Base-by-base conservation (phyloP, 345 rosid species). In the Erodium maritimum region DNA sequence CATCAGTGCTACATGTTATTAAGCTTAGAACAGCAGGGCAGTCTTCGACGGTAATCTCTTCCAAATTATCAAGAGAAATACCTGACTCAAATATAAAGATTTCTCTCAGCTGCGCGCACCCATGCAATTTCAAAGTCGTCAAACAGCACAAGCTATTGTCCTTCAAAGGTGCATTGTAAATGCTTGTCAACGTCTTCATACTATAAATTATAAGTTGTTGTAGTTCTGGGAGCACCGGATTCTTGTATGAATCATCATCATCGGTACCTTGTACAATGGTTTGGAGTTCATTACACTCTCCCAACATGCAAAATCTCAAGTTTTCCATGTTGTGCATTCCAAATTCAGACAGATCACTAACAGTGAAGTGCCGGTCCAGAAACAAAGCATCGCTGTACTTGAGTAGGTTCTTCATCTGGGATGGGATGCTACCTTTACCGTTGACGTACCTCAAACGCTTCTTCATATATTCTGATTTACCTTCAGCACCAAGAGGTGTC, bases 91-190 rank as follows among this genome's bases (percentile, higher is more conserved):
- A 58, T 1, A 65, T 5, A 25, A 60, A 70, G 37, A 70, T 45
- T n/a, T 16, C n/a, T 17, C 5, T 53, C 55, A 59, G 24, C 21
- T 37, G 23, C 20, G 69, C 48, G 71, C 81, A 60, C 60, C 66
- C 4, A 55, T 61, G 56, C 58, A 62, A 12, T 52, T 51, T 33
- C 46, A 64, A 18, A 64, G 61, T 55, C 77, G 70, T 60, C 65
- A 61, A 21, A 17, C 57, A 17, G 1, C 56, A 33, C 21, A 65
- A n/a, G 22, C 69, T 51, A 14, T 13, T n/a, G 14, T 53, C 16
- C 14, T 45, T 25, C 53, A 73, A 18, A 34, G 70, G 8, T 58
- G 70, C 61, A 61, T 69, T 70, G 45, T 46, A 65, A 8, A 65
- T 21, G 17, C 58, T 59, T 6, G 1, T 20, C 23, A 69, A 23